These are phyloP conservation scores for Pelargonium australe DNA, from an alignment of 441 rosid species.

Conservation along the genomic window DNA sequence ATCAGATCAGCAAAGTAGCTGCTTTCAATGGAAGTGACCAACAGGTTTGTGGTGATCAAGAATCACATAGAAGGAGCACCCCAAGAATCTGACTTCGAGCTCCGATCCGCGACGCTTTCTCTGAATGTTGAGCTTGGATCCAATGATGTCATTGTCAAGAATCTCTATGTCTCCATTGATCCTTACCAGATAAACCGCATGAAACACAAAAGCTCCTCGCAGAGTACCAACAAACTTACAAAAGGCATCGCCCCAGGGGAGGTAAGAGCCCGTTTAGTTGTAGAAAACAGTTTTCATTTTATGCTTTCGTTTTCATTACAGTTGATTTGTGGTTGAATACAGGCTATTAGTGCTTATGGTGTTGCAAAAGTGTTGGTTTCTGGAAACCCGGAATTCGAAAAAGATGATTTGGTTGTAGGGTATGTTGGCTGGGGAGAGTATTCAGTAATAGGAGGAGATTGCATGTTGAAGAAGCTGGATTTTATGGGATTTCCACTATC, in stretches of 20 bases:
- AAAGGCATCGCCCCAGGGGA: conserved; percentile 27
- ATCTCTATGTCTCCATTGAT: conserved; percentile 42
- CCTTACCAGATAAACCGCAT: conserved; percentile 47
- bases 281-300: too few species aligned
- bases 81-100: conserved; percentile 37
- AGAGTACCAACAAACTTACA: conserved; percentile 12
- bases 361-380: conserved; percentile 50
- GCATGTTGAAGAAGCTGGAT: conserved; percentile 42
- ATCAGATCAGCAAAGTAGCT: too few species aligned
- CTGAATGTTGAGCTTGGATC: conserved; percentile 28
- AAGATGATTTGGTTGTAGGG: conserved; percentile 47
- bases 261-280: conserved; percentile 17
- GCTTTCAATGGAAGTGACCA: conserved; percentile 33
- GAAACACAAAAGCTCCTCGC: conserved; percentile 37
- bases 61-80: conserved; percentile 33
- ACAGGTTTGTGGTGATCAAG: conserved; percentile 33
- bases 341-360: conserved; percentile 44
- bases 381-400: conserved; percentile 33
- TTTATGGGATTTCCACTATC: conserved; percentile 54
- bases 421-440: conserved; percentile 49
- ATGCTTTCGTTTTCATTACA: not conserved
- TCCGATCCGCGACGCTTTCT: conserved; percentile 21
- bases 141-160: conserved; percentile 31
- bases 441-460: conserved; percentile 29
- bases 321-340: not conserved